Base-by-base conservation (phyloP, 208 protist species). In the Perkinsela sp. region DNA sequence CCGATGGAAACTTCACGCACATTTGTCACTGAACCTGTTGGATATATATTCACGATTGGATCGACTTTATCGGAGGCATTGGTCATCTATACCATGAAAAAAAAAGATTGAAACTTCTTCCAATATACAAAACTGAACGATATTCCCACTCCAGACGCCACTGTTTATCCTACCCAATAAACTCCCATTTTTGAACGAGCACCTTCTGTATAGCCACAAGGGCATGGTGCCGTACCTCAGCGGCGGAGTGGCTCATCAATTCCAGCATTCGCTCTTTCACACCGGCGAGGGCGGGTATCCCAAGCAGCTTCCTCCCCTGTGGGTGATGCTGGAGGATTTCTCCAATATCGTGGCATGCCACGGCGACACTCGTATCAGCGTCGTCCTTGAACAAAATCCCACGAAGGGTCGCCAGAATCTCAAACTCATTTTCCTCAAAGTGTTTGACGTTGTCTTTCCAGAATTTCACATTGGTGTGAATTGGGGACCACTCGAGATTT, bases 121-220 rank as follows among this genome's bases (percentile, higher is more conserved):
- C n/a, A n/a, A n/a, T n/a, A n/a, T n/a, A n/a, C n/a, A n/a, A n/a
- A n/a, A n/a, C n/a, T n/a, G n/a, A n/a, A n/a, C n/a, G n/a, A n/a
- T n/a, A n/a, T n/a, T n/a, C n/a, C n/a, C n/a, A n/a, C n/a, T n/a
- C n/a, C n/a, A n/a, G n/a, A n/a, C n/a, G n/a, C n/a, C n/a, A n/a
- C n/a, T n/a, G n/a, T 76, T 68, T 78, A 30, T 78, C 71, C 15
- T 73, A 68, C 69, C 86, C 74, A 31, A 90, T 89, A 72, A 80
- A 93, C 76, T 93, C 86, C 86, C 86, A 93, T 0, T 83, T 82
- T 76, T 93, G 85, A 48, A 92, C 85, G 85, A 94, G 89, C 57
- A 94, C 87, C 74, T 93, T 93, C 75, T 94, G 89, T 30, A 89
- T 87, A 67, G 82, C 82, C 15, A 92, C 75, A 28, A 94, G 77